A percentile compares a stretch with the other conserved stretches of the same genome.
Evolutionary conservation across 2,329 filamentous ascomycete species (phyloP).

Genomic region (Alternaria novae-zelandiae): DNA sequence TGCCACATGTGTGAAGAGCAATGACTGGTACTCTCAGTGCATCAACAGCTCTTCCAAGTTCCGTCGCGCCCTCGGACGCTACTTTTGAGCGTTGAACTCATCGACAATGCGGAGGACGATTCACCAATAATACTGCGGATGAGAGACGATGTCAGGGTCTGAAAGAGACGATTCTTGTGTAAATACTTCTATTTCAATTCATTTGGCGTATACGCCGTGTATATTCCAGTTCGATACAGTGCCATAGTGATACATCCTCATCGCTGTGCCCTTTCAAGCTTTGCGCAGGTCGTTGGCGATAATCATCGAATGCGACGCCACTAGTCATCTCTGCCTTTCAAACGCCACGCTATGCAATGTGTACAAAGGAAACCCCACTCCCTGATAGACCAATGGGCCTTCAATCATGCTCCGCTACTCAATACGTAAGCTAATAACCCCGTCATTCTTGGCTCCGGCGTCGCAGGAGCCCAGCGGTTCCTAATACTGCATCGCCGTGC

Average conservation of each 20-base stretch:
- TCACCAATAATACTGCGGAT: fast-evolving
- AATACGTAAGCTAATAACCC: fast-evolving
- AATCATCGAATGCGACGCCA: neutral
- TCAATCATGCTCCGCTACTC: neutral
- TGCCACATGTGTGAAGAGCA: constrained; percentile 43
- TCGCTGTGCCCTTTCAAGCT: neutral
- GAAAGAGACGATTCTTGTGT: neutral
- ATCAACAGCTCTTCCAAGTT: constrained; percentile 17
- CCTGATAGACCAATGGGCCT: fast-evolving
- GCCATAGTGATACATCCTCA: neutral
- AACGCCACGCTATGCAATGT: neutral
- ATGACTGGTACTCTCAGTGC: constrained; percentile 54
- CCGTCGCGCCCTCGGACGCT: constrained; percentile 4
- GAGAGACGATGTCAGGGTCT: neutral
- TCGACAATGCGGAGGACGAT: fast-evolving
- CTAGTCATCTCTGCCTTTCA: neutral
- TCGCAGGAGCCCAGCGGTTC: neutral
- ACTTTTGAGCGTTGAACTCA: neutral
- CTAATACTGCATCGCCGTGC: neutral
- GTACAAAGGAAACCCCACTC: neutral
- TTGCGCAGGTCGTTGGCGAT: neutral
- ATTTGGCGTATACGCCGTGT: neutral
- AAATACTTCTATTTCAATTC: neutral
- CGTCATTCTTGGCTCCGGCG: neutral
- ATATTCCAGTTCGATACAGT: neutral